Evolutionary conservation across 768 basidiomycete genomes (phyloP).

Genomic region (Melanogaster broomeanus): DNA sequence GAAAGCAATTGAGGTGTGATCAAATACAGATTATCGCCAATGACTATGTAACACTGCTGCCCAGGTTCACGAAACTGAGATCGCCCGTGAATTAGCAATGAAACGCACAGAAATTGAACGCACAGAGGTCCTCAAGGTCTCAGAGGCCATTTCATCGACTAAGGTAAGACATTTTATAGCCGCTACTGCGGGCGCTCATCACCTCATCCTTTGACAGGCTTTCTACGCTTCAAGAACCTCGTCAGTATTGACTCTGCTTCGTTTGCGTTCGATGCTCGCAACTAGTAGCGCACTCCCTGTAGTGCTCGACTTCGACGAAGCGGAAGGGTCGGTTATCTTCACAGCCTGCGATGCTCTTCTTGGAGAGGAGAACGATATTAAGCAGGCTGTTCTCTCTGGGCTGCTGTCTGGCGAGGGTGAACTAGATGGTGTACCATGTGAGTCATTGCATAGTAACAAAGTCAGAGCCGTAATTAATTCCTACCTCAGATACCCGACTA

Average conservation of each 20-base stretch:
- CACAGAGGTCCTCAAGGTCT: slow-evolving; percentile 54
- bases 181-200: neutral
- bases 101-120: slow-evolving; percentile 60
- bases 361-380: slow-evolving; percentile 52
- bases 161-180: slow-evolving; percentile 44
- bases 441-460: slow-evolving; percentile 18
- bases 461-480: slow-evolving; percentile 7
- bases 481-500: slow-evolving; percentile 58
- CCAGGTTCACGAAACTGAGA: slow-evolving; percentile 66
- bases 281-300: slow-evolving; percentile 45
- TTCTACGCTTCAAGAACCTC: slow-evolving; percentile 43
- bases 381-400: slow-evolving; percentile 51
- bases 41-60: neutral
- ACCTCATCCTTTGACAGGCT: slow-evolving; percentile 37
- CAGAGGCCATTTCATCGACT: slow-evolving; percentile 55
- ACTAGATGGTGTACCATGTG: slow-evolving; percentile 65
- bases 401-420: slow-evolving; percentile 61
- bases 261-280: slow-evolving; percentile 52
- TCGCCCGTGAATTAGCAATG: slow-evolving; percentile 52
- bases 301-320: slow-evolving; percentile 44
- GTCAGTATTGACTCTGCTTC: slow-evolving; percentile 59
- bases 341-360: slow-evolving; percentile 55
- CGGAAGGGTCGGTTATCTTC: slow-evolving; percentile 57
- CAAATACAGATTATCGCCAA: neutral
- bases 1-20: slow-evolving; percentile 76